A percentile compares a stretch with the other conserved stretches of the same genome.
These are phyloP conservation scores for Xerocomus minutiporus DNA, from an alignment of 1,284 basidiomycete genomes.

Conservation along the genomic window DNA sequence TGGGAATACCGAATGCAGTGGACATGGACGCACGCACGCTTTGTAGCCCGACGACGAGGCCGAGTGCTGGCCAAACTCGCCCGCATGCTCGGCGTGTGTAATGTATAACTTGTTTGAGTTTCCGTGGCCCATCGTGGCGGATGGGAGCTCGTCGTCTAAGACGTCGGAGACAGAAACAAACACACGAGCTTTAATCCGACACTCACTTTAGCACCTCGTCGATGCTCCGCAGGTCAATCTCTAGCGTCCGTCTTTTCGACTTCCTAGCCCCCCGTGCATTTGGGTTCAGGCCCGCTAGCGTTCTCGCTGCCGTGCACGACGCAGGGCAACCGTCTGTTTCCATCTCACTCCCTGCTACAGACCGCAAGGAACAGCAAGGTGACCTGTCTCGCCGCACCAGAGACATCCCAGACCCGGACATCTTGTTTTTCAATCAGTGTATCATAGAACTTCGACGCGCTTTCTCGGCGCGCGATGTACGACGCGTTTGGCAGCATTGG, in stretches of 20 bases:
- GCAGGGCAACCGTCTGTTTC: conserved; percentile 1
- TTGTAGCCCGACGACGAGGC: conserved; percentile 68
- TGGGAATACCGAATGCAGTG: background rate
- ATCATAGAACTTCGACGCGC: conserved; percentile 36
- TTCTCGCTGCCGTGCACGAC: conserved; percentile 9
- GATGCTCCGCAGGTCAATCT: conserved; percentile 37
- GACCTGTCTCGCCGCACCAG: conserved; percentile 7
- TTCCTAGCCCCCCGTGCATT: conserved; percentile 29
- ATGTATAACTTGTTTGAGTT: conserved; percentile 83
- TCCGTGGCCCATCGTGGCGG: conserved; percentile 67
- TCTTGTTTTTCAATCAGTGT: conserved; percentile 34
- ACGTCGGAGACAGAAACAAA: conserved; percentile 9
- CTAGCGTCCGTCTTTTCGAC: conserved; percentile 32
- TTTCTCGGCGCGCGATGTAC: conserved; percentile 33
- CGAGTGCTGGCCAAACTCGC: conserved; percentile 72
- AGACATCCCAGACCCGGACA: conserved; percentile 32
- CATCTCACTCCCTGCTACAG: conserved; percentile 2
- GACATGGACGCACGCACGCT: conserved; percentile 43
- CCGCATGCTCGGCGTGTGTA: conserved; percentile 79
- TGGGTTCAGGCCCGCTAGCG: conserved; percentile 12
- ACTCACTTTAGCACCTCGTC: background rate
- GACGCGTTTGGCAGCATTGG: conserved; percentile 41
- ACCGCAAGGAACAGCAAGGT: conserved; percentile 7
- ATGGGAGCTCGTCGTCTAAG: conserved; percentile 7
- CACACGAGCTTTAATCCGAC: background rate